Evolutionary conservation across 1,139 yeast genomes (phyloP), one percentile per base, ranked within the genome.

Genomic region (Ogataea hybrid): DNA sequence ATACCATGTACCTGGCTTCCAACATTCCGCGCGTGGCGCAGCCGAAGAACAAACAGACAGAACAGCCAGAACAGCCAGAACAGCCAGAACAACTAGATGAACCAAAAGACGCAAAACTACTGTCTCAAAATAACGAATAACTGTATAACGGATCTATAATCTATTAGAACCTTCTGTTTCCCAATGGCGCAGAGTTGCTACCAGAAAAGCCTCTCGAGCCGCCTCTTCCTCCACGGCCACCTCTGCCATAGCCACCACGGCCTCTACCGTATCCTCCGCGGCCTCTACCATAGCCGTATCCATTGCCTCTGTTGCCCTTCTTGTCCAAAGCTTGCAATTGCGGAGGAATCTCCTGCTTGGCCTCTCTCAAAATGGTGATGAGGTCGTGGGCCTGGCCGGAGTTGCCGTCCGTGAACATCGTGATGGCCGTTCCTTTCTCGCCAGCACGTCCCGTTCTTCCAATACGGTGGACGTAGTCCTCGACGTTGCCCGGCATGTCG

Each of bases 381-480:
- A 92, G 77, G 61, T 89, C 95, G 58, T 88, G 86, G 56, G 98
- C 97, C 69, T 89, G 79, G 69, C 84, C 81, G 59, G 85, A 73
- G 74, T 88, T 87, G 53, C 76, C 90, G 53, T 82, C 86, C 45
- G 97, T 89, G 77, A 92, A 92, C 68, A 92, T 80, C 9, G 98
- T 89, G 54, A 90, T 81, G 47, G 98, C 97, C 51, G 95, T 89
- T 75, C 98, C 98, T 50, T 77, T 75, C 52, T 88, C 81, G 67
- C 97, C 97, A 54, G 97, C 98, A 80, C 98, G 88, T 67, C 98
- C 98, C 51, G 97, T 90, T 82, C 98, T 88, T 65, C 97, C 97
- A 61, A 85, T 85, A 68, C 95, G 79, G 68, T 85, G 95, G 48
- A 92, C 97, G 67, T 92, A 92, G 71, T 92, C 97, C 73, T 92